Base-by-base conservation (phyloP, 1,284 basidiomycete species). In the Athelia psychrophila region DNA sequence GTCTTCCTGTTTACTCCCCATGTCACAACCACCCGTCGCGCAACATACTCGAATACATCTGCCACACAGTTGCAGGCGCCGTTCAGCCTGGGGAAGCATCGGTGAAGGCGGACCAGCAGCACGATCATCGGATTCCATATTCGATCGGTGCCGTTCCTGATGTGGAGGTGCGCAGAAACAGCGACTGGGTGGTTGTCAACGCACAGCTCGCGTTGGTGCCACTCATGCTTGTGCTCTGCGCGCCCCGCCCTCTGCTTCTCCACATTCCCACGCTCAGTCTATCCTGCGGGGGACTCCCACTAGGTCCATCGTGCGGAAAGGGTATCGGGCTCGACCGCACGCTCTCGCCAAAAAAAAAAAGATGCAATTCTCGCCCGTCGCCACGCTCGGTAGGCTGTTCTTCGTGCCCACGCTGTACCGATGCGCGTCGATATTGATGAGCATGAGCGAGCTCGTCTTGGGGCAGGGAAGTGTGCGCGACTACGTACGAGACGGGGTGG, bases 41-140 rank as follows among this genome's bases (percentile, higher is more conserved):
- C 83, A 47, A 91, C 71, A 58, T 88, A 88, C 60, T 81, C 83
- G 61, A 90, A 91, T 16, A 88, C 81, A 1, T 83, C 80, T 2
- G 64, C 52, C 1, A 90, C 84, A n/a, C 84, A 75, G 87, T 87
- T 3, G 88, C 88, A 1, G 84, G 86, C 8, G 86, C n/a, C n/a
- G n/a, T n/a, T n/a, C n/a, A n/a, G n/a, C n/a, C n/a, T 80, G 61
- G 86, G 83, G 65, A 90, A 88, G 4, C 88, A 66, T 57, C 73
- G 78, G 0, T 86, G 83, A 1, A 84, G 57, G 61, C 48, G 56
- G n/a, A n/a, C n/a, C n/a, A n/a, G n/a, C n/a, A n/a, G n/a, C n/a
- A n/a, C n/a, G n/a, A n/a, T n/a, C n/a, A n/a, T n/a, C n/a, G n/a
- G n/a, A n/a, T 6, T n/a, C 8, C 9, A 16, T 9, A n/a, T n/a